These are phyloP conservation scores for Oxytropis ochrocephala DNA, from an alignment of 306 rosid species.

Conservation along the genomic window DNA sequence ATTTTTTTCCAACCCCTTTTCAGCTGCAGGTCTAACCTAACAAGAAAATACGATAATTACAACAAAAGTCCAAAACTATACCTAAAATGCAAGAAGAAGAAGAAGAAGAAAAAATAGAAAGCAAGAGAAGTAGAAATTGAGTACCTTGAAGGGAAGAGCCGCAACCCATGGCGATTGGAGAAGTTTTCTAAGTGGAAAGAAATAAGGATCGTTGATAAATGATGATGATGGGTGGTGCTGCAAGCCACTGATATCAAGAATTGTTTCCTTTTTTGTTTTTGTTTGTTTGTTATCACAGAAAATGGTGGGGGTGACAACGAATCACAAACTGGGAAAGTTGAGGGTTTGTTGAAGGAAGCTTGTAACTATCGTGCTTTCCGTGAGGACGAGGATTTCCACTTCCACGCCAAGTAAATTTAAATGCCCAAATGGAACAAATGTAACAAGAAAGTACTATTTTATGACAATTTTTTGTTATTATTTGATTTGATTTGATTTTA, in stretches of 20 bases:
- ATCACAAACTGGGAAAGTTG: not conserved
- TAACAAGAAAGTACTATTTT: too few relatives aligned
- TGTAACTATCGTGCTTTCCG: conserved; percentile 1
- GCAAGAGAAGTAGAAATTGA: not conserved
- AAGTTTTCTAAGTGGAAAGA: not conserved
- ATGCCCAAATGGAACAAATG: too few relatives aligned
- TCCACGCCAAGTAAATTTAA: not conserved
- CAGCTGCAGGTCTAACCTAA: conserved; percentile 13
- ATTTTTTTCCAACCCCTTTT: conserved; percentile 1
- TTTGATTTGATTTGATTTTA: too few relatives aligned
- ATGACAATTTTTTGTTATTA: too few relatives aligned
- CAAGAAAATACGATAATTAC: not conserved
- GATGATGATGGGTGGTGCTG: conserved; percentile 1
- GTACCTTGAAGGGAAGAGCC: conserved; percentile 72
- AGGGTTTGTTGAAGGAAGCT: conserved; percentile 9
- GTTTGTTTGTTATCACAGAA: not conserved
- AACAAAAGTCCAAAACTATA: not conserved
- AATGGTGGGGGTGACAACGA: not conserved
- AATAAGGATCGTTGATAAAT: not conserved
- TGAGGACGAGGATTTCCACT: conserved; percentile 17
- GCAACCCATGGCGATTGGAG: conserved; percentile 59
- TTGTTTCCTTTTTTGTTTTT: not conserved
- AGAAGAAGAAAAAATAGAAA: not conserved
- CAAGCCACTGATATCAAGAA: not conserved
- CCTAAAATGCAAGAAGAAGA: not conserved